Percentiles rank a stretch among this genome's conserved stretches.
Evolutionary conservation across 257 asterid species (phyloP).

Genomic region (Scutellaria barbata): DNA sequence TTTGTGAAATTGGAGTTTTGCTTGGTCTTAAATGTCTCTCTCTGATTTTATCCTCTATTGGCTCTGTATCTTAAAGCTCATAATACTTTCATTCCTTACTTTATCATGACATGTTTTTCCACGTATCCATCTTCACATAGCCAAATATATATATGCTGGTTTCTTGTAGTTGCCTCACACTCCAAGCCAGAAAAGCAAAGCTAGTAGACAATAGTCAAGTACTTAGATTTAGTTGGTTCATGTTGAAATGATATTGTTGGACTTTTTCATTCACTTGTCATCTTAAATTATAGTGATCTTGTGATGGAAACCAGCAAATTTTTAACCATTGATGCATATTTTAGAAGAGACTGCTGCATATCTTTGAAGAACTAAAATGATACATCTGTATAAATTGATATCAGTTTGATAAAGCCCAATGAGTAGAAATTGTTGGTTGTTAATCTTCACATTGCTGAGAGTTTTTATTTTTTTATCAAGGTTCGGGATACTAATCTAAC

Average conservation of each 20-base stretch:
- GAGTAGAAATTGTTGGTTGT: too few species aligned
- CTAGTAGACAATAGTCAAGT: neutral
- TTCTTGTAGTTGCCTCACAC: neutral
- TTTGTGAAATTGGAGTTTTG: too few species aligned
- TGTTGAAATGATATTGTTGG: neutral
- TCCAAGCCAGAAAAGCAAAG: neutral
- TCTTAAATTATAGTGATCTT: slow-evolving; percentile 7
- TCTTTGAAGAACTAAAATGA: neutral
- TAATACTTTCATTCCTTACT: too few species aligned
- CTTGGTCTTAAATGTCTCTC: too few species aligned
- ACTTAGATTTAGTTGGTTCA: slow-evolving; percentile 16
- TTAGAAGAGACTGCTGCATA: slow-evolving; percentile 12
- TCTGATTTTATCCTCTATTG: too few species aligned
- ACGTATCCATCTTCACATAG: neutral
- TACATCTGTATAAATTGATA: slow-evolving; percentile 7
- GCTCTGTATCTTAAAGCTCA: too few species aligned
- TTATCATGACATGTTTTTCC: neutral
- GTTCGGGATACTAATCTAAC: too few species aligned
- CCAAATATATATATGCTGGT: neutral
- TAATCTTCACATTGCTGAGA: too few species aligned
- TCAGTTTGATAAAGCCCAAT: too few species aligned
- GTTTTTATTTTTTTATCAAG: too few species aligned
- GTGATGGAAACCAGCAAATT: neutral
- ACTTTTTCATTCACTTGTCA: neutral
- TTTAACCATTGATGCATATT: neutral